A percentile compares a stretch with the other conserved stretches of the same genome.
These are phyloP conservation scores for Verticillium nonalfalfae DNA, from an alignment of 2,329 filamentous ascomycete genomes.

Conservation along the genomic window DNA sequence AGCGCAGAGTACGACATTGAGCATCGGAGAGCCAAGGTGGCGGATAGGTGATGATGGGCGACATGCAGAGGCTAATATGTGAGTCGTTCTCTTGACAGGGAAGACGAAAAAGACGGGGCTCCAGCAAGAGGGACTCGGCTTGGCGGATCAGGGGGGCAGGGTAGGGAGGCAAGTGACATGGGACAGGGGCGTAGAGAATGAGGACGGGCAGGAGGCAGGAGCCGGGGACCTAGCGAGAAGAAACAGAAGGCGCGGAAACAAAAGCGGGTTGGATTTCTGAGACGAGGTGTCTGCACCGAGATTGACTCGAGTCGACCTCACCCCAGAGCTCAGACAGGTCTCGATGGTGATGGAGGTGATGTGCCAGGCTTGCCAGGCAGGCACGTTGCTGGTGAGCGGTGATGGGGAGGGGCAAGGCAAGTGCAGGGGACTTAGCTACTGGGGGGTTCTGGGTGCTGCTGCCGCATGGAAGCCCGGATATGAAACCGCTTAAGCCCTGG, in stretches of 20 bases:
- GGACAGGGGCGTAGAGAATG: neutral
- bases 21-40: neutral
- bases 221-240: neutral
- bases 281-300: slow-evolving; percentile 2
- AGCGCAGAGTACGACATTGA: neutral
- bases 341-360: neutral
- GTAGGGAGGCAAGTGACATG: neutral
- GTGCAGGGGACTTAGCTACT: neutral
- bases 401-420: neutral
- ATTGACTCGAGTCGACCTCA: neutral
- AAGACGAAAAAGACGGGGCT: neutral
- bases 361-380: neutral
- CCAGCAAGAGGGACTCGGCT: neutral
- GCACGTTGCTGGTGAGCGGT: neutral
- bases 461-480: slow-evolving; percentile 21
- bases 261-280: neutral
- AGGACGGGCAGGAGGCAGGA: neutral
- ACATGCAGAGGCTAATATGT: neutral
- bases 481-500: slow-evolving; percentile 22
- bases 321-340: neutral
- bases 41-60: neutral
- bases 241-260: neutral
- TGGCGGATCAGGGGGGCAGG: neutral
- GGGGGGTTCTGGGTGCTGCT: slow-evolving; percentile 7
- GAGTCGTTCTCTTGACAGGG: neutral